These are phyloP conservation scores for Glycyrrhiza uralensis DNA, from an alignment of 306 rosid species.

Conservation along the genomic window DNA sequence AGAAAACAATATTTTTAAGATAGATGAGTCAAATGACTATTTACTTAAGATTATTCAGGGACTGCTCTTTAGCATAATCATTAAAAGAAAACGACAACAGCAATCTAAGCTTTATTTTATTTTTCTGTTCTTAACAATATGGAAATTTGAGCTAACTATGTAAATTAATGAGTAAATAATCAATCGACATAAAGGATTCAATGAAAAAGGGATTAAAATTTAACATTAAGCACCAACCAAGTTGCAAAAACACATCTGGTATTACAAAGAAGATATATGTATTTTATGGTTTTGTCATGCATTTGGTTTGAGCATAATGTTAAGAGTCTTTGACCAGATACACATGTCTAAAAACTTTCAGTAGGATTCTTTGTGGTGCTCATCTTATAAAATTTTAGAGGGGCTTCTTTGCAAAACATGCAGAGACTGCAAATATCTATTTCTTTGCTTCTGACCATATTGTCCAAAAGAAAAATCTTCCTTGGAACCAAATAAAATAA, in stretches of 20 bases:
- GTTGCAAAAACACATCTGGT: neutral
- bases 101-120: conserved; percentile 12
- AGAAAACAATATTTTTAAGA: neutral
- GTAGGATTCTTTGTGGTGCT: neutral
- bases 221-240: neutral
- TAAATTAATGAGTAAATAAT: neutral
- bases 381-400: neutral
- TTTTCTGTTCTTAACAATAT: neutral
- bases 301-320: neutral
- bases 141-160: neutral
- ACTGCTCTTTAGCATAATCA: neutral
- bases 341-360: neutral
- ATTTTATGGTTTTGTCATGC: neutral
- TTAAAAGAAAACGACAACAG: neutral
- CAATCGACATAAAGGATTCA: neutral
- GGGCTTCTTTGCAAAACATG: neutral
- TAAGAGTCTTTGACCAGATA: neutral
- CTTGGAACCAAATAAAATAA: neutral
- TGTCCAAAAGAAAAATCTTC: neutral
- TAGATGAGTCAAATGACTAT: neutral
- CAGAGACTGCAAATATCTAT: neutral
- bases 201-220: neutral
- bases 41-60: neutral
- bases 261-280: neutral
- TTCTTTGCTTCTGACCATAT: neutral